Percentiles rank a stretch among this genome's conserved stretches.
Conservation (phyloP, 805 yeast genomes). For the Metschnikowia rubicola region DNA sequence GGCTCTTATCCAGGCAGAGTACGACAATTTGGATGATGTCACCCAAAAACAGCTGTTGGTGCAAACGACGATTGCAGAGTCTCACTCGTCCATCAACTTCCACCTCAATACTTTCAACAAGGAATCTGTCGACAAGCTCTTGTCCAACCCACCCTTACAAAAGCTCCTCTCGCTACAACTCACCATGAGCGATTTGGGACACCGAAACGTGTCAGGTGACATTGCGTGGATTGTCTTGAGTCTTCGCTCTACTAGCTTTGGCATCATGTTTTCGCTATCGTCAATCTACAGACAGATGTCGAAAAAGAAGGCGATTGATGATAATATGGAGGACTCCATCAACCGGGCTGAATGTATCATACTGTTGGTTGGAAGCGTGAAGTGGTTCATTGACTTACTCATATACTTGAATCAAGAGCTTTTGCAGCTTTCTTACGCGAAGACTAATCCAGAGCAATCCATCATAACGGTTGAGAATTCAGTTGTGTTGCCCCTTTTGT, state of each 20-base stretch:
- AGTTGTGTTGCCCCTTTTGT: conserved; percentile 53
- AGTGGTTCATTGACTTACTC: conserved; percentile 83
- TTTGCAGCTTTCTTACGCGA: conserved; percentile 39
- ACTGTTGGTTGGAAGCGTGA: conserved; percentile 66
- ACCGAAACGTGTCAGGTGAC: conserved; percentile 35
- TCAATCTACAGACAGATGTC: conserved; percentile 63
- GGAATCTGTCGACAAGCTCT: conserved; percentile 72
- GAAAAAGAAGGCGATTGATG: conserved; percentile 52
- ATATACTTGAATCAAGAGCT: conserved; percentile 72
- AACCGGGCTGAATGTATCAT: conserved; percentile 62
- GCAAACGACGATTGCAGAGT: conserved; percentile 53
- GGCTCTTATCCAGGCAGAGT: conserved; percentile 43
- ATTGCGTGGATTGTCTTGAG: conserved; percentile 65
- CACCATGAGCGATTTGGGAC: conserved; percentile 48
- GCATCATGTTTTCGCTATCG: conserved; percentile 59
- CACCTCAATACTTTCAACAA: conserved; percentile 59
- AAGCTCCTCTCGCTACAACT: conserved; percentile 67
- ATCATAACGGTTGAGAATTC: conserved; percentile 31
- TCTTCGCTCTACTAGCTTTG: conserved; percentile 67
- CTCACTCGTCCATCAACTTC: conserved; percentile 73
- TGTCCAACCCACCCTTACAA: conserved; percentile 77
- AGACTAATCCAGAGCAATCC: conserved; percentile 18
- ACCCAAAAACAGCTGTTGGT: conserved; percentile 26
- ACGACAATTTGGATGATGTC: conserved; percentile 15
- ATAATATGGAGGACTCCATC: conserved; percentile 50